These are phyloP conservation scores for Vaccinium myrtillus DNA, from an alignment of 148 eudicot species.

Conservation along the genomic window DNA sequence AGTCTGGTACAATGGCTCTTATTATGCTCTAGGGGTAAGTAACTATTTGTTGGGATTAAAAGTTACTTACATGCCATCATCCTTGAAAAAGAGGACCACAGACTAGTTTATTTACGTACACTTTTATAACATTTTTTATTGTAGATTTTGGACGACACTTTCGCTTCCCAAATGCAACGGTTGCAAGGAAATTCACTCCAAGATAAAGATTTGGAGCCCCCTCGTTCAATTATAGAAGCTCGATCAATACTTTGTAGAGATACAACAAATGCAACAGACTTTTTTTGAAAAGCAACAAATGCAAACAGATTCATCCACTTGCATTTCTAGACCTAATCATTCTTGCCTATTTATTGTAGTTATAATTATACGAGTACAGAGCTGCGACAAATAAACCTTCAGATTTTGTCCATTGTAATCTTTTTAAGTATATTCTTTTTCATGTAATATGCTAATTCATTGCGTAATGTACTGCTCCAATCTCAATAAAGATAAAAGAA, in stretches of 20 bases:
- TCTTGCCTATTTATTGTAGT: not conserved
- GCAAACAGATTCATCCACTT: conserved; percentile 49
- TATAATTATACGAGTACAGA: not conserved
- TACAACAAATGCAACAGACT: conserved; percentile 41
- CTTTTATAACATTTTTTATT: conserved; percentile 3
- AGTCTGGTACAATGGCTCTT: conserved; percentile 84
- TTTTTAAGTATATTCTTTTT: not conserved
- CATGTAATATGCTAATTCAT: not conserved
- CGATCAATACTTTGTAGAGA: conserved; percentile 79
- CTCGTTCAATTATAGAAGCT: conserved; percentile 76
- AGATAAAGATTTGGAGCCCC: conserved; percentile 82
- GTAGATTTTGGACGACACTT: conserved; percentile 77
- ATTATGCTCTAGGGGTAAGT: conserved; percentile 88
- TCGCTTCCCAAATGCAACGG: conserved; percentile 90
- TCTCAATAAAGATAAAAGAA: conserved; percentile 12
- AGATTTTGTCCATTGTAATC: not conserved
- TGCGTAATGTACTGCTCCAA: not conserved
- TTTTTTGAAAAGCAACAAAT: conserved; percentile 27
- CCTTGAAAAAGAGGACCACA: too few species aligned
- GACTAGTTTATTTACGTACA: not conserved
- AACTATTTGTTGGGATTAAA: not conserved
- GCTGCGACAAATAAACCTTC: not conserved
- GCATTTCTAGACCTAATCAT: conserved; percentile 29
- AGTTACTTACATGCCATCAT: not conserved
- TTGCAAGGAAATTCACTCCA: conserved; percentile 74